Conservation (phyloP, 768 basidiomycete species). For the Thelephora ganbajun region DNA sequence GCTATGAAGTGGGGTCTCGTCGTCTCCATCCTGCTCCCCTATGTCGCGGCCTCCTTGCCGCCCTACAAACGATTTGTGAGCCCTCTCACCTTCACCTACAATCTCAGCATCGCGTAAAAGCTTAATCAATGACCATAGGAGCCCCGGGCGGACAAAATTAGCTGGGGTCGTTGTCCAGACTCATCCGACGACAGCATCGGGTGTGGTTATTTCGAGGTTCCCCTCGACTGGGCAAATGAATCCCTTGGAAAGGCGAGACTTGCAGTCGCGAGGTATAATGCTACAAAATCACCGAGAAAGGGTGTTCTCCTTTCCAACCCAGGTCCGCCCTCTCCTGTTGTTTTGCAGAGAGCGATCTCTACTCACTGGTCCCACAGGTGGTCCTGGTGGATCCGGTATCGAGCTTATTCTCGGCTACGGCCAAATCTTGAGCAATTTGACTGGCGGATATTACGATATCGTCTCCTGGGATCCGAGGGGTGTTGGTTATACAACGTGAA, state of each 20-base stretch:
- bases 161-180: too few species aligned
- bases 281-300: conserved; percentile 1
- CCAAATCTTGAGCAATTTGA: background rate
- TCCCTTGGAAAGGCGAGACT: background rate
- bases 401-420: background rate
- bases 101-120: too few species aligned
- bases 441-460: conserved; percentile 4
- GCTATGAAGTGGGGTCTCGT: too few species aligned
- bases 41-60: too few species aligned
- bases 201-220: background rate
- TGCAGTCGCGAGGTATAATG: conserved; percentile 1
- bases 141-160: too few species aligned
- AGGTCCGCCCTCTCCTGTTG: background rate
- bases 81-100: too few species aligned
- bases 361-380: background rate
- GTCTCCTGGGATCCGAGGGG: conserved; percentile 8
- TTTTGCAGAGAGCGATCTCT: background rate
- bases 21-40: too few species aligned
- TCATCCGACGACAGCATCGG: too few species aligned
- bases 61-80: too few species aligned
- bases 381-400: conserved; percentile 4
- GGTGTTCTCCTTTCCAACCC: conserved; percentile 1
- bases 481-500: conserved; percentile 2
- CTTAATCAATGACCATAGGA: too few species aligned
- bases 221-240: background rate